Base-by-base conservation (phyloP, 805 yeast genomes). In the Cyberlindnera mississippiensis region DNA sequence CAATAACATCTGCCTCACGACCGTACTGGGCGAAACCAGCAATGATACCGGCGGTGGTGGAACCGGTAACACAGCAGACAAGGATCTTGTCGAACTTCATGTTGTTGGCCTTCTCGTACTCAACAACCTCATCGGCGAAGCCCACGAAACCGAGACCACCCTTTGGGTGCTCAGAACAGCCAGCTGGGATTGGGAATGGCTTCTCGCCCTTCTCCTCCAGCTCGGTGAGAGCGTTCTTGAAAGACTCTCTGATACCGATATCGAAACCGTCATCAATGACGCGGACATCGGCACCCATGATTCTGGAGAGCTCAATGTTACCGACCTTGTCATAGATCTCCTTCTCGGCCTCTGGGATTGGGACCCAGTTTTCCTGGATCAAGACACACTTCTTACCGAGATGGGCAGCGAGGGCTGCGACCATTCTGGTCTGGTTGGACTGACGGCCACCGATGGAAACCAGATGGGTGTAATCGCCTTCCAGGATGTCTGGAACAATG, bases 321-420 rank as follows among this genome's bases (percentile, higher is more conserved):
- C 50, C 50, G 14, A 46, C 50, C 40, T 40, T 42, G 45, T 46
- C 41, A 43, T 46, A 46, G 30, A 42, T 37, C 14, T 46, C 50
- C 43, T 46, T 46, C 43, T 46, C 50, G 13, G 50, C 45, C 38
- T 46, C 50, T 37, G 50, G 50, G 43, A 46, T 46, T 16, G 50
- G 50, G 20, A 46, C 50, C 50, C 50, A 46, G 42, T 46, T 46
- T 41, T 46, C 50, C 41, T 46, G 50, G 34, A 46, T 46, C 47
- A 46, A 30, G 14, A 46, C 50, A 38, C 50, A 46, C 40, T 46
- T 42, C 45, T 46, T 46, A 16, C 50, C 50, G 37, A 46, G 22
- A 38, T 46, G 46, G 18, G 50, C 50, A 16, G 50, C 50, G 26
- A 46, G 37, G 4, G 50, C 50, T 10, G 50, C 50, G 10, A 46